Evolutionary conservation across 108 stramenopile species (phyloP).

Genomic region (Schizochytrium sp.): DNA sequence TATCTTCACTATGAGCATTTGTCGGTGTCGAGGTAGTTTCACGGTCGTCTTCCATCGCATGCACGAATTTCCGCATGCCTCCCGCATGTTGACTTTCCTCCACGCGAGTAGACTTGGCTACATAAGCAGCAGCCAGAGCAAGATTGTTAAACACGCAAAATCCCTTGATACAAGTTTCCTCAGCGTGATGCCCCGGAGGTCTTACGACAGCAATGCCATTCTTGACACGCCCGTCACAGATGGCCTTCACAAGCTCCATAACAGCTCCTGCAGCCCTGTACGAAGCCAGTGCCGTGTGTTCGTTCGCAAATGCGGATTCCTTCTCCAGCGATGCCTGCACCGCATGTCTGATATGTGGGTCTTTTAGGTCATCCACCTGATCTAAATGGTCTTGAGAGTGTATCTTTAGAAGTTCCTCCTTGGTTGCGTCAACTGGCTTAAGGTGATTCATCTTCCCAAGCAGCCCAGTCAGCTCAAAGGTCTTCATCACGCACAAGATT

Average conservation of each 20-base stretch:
- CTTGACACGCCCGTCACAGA: slow-evolving; percentile 18
- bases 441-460: slow-evolving; percentile 3
- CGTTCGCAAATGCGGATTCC: slow-evolving; percentile 33
- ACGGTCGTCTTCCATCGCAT: neutral
- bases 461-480: slow-evolving; percentile 42
- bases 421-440: neutral
- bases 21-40: too few relatives aligned
- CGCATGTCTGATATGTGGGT: neutral
- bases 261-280: slow-evolving; percentile 26
- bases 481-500: slow-evolving; percentile 53
- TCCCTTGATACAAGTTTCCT: slow-evolving; percentile 77
- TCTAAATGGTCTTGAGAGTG: neutral
- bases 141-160: slow-evolving; percentile 90
- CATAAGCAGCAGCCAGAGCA: slow-evolving; percentile 63
- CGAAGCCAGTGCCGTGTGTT: neutral
- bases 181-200: slow-evolving; percentile 92
- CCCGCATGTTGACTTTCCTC: neutral
- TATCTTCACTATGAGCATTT: too few relatives aligned
- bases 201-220: slow-evolving; percentile 79
- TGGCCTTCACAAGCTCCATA: slow-evolving; percentile 48
- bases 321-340: neutral
- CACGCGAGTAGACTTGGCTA: neutral
- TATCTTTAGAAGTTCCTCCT: slow-evolving; percentile 20
- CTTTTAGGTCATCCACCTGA: neutral
- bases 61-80: neutral